Base-by-base conservation (phyloP, 257 asterid genomes). In the Solanum dulcamara region DNA sequence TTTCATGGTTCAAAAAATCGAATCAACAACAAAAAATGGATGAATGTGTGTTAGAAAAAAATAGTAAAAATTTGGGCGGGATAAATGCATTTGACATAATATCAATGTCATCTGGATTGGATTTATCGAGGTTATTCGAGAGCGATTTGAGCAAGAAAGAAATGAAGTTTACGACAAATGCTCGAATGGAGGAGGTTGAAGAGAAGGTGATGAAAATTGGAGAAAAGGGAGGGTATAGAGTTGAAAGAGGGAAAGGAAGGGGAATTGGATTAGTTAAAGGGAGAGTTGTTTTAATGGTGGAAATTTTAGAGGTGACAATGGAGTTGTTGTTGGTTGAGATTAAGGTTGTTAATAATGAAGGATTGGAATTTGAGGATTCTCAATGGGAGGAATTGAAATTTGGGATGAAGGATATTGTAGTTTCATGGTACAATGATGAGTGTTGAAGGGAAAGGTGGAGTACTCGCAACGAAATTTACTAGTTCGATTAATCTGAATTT, bases 71-170 rank as follows among this genome's bases (percentile, higher is more conserved):
- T 60, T 62, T 53, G 84, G 81, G 86, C 20, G 85, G 68, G 28
- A 88, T 92, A 84, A 95, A 92, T 74, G 98, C 99, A 5, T 96
- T 96, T 67, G 97, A 96, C 81, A 75, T 96, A 88, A 95, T 96
- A 3, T 90, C 95, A 0, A 89, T 94, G 97, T 95, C 98, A 1
- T 92, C 98, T 0, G 97, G 99, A 81, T 86, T 96, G 57, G 88
- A 96, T 85, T 84, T 96, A n/a, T 93, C 98, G 0, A 91, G 95
- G 70, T 88, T 96, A 12, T 94, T 96, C 20, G 95, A 94, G 84
- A 48, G 53, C 12, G 93, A 91, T 83, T 38, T 80, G 84, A 86
- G 48, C 2, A 92, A 88, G 79, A 95, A 90, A 83, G 97, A 92
- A 89, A 87, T 95, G 87, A 90, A 96, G 48, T 94, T 96, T 10